phyloP scores from a whole-genome alignment of 257 asterid genomes.

The Rhazya stricta region DNA sequence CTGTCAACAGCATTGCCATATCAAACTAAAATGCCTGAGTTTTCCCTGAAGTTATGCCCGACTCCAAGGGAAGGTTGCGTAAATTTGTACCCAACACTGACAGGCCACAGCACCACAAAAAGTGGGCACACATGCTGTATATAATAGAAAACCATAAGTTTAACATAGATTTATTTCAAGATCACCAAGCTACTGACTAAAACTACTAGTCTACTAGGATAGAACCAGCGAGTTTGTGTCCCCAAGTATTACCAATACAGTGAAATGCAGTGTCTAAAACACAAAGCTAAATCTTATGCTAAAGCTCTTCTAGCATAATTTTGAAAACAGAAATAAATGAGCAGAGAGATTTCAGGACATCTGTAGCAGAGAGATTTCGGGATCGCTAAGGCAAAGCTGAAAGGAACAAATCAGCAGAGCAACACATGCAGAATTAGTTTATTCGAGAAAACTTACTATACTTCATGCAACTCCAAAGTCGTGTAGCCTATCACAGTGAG shows the following conservation, averaged over 20 bases:
- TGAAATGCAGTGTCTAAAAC: background rate
- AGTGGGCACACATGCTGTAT: background rate
- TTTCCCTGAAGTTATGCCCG: too few species aligned
- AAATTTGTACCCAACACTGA: background rate
- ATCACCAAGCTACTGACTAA: background rate
- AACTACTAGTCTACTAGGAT: background rate
- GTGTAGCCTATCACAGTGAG: conserved; percentile 68
- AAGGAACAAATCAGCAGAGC: background rate
- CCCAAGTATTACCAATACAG: background rate
- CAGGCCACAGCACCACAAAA: background rate
- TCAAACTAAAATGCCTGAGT: too few species aligned
- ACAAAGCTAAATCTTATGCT: background rate
- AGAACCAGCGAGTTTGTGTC: background rate
- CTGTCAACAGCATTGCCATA: too few species aligned
- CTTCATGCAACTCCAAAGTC: conserved; percentile 60
- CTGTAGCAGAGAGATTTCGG: background rate
- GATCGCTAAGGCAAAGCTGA: background rate
- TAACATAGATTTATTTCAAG: background rate
- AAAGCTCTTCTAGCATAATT: background rate
- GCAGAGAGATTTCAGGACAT: background rate
- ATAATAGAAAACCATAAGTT: background rate
- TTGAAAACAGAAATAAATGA: background rate
- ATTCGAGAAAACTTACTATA: conserved; percentile 26
- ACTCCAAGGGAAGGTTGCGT: background rate
- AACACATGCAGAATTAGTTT: background rate